Conservation (phyloP, 1,284 basidiomycete genomes). For the Cryptococcus sp. region DNA sequence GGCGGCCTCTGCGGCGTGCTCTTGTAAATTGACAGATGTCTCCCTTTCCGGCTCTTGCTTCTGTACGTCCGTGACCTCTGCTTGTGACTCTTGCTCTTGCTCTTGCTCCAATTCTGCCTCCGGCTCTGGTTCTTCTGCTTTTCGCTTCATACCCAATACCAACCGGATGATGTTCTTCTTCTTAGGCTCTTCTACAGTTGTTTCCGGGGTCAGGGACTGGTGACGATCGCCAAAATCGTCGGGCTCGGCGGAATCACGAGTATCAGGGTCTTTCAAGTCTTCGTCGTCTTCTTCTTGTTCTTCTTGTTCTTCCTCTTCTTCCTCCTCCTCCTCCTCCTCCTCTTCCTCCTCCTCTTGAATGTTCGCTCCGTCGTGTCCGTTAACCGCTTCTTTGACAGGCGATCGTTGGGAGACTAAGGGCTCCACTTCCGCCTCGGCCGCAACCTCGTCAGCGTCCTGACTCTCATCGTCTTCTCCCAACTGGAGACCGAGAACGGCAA, state of each 20-base stretch:
- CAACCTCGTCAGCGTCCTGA: neutral
- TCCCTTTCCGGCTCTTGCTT: neutral
- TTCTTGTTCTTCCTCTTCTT: conserved; percentile 11
- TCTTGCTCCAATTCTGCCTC: conserved; percentile 5
- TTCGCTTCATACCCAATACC: conserved; percentile 16
- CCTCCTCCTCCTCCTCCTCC: conserved; percentile 7
- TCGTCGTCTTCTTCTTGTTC: neutral
- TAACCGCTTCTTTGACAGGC: neutral
- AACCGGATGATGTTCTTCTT: conserved; percentile 11
- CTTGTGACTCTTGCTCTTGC: neutral
- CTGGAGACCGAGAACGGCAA: neutral
- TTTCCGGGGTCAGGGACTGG: neutral
- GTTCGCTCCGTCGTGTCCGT: neutral
- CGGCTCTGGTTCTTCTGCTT: conserved; percentile 11
- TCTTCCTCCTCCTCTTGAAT: neutral
- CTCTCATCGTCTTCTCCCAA: neutral
- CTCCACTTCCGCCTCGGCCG: neutral
- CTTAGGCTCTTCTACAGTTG: neutral
- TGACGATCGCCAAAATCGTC: neutral
- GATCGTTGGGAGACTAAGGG: conserved; percentile 3
- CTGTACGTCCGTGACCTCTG: neutral
- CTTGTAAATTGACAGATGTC: neutral
- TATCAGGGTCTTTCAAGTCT: neutral
- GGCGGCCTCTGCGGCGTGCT: neutral
- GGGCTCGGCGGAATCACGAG: neutral